phyloP scores from a whole-genome alignment of 2,329 filamentous ascomycete genomes.

The Exophiala xenobiotica region DNA sequence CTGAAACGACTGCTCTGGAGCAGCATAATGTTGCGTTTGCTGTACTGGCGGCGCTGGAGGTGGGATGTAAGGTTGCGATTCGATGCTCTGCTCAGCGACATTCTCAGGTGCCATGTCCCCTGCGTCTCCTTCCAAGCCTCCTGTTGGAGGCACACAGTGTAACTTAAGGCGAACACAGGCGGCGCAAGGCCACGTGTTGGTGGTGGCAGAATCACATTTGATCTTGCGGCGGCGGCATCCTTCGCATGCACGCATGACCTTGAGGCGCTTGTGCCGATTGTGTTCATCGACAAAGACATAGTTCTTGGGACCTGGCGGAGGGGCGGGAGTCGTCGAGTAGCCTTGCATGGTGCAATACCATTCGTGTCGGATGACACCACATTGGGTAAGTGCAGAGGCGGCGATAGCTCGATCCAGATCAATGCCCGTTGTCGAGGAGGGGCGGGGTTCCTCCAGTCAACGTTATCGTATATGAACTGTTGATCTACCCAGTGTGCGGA shows the following conservation, averaged over 20 bases:
- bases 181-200: constrained; percentile 95
- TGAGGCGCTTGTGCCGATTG: constrained; percentile 93
- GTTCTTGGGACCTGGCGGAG: constrained; percentile 49
- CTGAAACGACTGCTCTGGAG: constrained; percentile 10
- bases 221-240: constrained; percentile 94
- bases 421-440: constrained; percentile 11
- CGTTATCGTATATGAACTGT: not conserved
- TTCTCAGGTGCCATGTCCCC: constrained; percentile 9
- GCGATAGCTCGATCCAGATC: constrained; percentile 20
- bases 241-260: constrained; percentile 97
- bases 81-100: constrained; percentile 10
- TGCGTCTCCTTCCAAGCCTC: constrained; percentile 65
- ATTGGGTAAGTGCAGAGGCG: constrained; percentile 26
- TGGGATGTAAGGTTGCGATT: constrained; percentile 10
- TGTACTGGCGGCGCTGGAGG: constrained; percentile 9
- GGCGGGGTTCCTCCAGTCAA: constrained; percentile 3
- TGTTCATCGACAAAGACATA: constrained; percentile 99
- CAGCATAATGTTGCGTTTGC: constrained; percentile 19
- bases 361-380: constrained; percentile 25
- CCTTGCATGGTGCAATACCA: constrained; percentile 30
- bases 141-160: constrained; percentile 85
- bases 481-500: not conserved
- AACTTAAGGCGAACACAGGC: constrained; percentile 90
- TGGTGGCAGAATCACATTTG: constrained; percentile 95
- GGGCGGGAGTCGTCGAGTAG: constrained; percentile 23